Evolutionary conservation across 192 early-diverging fungal genomes (phyloP).

Genomic region (Mortierella claussenii): DNA sequence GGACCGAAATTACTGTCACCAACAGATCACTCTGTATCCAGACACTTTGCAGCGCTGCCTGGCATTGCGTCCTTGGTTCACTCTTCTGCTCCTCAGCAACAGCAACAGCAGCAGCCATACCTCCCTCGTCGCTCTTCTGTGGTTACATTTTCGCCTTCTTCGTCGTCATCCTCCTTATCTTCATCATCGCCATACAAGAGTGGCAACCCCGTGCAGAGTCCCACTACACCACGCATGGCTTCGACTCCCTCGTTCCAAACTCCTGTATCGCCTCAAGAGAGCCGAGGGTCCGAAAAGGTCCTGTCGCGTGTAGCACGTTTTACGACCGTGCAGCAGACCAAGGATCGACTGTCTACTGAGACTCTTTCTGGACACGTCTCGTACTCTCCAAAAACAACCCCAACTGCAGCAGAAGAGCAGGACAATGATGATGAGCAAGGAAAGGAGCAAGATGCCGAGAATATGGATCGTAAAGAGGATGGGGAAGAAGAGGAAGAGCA

Average conservation of each 20-base stretch:
- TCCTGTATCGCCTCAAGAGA: not conserved
- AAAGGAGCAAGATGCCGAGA: conserved; percentile 11
- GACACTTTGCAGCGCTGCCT: conserved; percentile 30
- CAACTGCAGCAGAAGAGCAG: not conserved
- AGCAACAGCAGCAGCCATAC: conserved; percentile 1
- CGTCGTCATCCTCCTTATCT: too few species aligned
- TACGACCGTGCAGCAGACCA: not conserved
- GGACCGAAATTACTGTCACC: not conserved
- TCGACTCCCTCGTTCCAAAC: too few species aligned
- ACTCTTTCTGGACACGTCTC: not conserved
- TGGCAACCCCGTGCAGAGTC: too few species aligned
- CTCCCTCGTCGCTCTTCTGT: not conserved
- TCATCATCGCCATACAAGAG: not conserved
- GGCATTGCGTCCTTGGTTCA: conserved; percentile 4
- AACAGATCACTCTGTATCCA: not conserved
- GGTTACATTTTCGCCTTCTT: not conserved
- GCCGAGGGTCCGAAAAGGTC: not conserved
- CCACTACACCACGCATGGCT: not conserved
- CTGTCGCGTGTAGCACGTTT: not conserved
- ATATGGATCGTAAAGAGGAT: not conserved
- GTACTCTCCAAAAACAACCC: not conserved
- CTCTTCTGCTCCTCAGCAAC: not conserved
- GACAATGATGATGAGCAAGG: not conserved
- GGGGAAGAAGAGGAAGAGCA: conserved; percentile 1
- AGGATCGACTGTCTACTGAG: not conserved